Conservation (phyloP, 2,329 filamentous ascomycete species). For the Penicillium sumatraense region DNA sequence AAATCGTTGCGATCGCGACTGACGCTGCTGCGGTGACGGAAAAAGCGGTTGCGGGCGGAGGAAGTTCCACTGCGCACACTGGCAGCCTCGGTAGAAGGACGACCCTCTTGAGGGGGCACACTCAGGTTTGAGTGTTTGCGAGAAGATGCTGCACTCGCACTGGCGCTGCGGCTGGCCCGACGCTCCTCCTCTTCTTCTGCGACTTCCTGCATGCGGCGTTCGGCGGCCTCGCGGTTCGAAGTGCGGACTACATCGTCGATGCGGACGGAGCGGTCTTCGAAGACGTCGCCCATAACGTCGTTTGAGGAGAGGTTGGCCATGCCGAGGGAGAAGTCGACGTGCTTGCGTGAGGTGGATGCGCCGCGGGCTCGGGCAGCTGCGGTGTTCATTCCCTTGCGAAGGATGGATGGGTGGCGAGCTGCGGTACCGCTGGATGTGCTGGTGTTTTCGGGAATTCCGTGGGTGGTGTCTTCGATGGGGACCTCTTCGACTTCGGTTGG, state of each 20-base stretch:
- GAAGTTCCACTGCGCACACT: slow-evolving; percentile 37
- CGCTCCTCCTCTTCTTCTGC: slow-evolving; percentile 39
- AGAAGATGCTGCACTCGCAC: slow-evolving; percentile 29
- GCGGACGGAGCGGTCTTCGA: slow-evolving; percentile 58
- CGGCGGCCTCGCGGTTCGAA: slow-evolving; percentile 45
- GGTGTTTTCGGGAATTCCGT: slow-evolving; percentile 35
- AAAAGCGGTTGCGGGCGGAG: slow-evolving; percentile 65
- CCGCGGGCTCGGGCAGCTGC: slow-evolving; percentile 55
- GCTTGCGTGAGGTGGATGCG: slow-evolving; percentile 65
- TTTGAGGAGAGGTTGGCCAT: slow-evolving; percentile 63
- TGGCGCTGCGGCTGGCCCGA: slow-evolving; percentile 12
- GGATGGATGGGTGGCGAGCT: slow-evolving; percentile 55
- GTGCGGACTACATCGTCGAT: slow-evolving; percentile 46
- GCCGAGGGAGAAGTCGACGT: slow-evolving; percentile 73
- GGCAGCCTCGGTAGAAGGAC: slow-evolving; percentile 35
- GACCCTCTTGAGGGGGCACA: slow-evolving; percentile 29
- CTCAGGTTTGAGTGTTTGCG: slow-evolving; percentile 26
- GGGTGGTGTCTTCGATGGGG: slow-evolving; percentile 21
- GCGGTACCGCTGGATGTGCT: slow-evolving; percentile 32
- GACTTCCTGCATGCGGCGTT: slow-evolving; percentile 43
- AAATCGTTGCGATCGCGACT: slow-evolving; percentile 44
- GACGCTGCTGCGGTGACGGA: slow-evolving; percentile 52
- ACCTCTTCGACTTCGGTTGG: slow-evolving; percentile 45
- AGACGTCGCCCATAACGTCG: slow-evolving; percentile 68
- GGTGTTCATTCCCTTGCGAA: slow-evolving; percentile 55